Percentiles rank a stretch among this genome's conserved stretches.
Evolutionary conservation across 805 yeast genomes (phyloP).

Genomic region (Suhomyces emberorum): DNA sequence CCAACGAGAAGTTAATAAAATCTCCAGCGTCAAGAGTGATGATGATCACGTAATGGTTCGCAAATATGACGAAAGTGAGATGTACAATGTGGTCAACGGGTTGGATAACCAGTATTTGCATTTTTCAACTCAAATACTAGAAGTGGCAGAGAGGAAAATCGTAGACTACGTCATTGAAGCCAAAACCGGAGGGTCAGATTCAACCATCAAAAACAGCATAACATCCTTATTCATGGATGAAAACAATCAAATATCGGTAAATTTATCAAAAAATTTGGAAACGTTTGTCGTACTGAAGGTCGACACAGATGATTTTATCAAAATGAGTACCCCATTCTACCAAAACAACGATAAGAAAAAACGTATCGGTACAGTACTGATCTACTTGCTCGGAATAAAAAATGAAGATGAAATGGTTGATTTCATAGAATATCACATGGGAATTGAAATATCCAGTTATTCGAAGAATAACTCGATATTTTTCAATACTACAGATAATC

Average conservation of each 20-base stretch:
- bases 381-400: constrained; percentile 22
- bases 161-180: constrained; percentile 22
- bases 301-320: constrained; percentile 24
- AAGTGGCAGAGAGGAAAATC: constrained; percentile 22
- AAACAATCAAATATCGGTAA: constrained; percentile 31
- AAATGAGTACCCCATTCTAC: constrained; percentile 32
- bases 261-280: constrained; percentile 22
- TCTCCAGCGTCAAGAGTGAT: constrained; percentile 7
- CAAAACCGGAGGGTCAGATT: neutral
- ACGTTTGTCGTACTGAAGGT: constrained; percentile 24
- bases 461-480: constrained; percentile 4
- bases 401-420: constrained; percentile 1
- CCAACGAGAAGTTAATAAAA: constrained; percentile 13
- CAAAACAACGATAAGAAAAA: constrained; percentile 17
- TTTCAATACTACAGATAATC: constrained; percentile 8
- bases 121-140: constrained; percentile 27
- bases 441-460: constrained; percentile 18
- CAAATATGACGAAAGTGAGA: constrained; percentile 31
- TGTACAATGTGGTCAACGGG: constrained; percentile 30
- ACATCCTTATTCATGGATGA: constrained; percentile 21
- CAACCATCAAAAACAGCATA: neutral
- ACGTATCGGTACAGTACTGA: constrained; percentile 32
- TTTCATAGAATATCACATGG: constrained; percentile 15
- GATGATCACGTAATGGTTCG: constrained; percentile 12
- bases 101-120: constrained; percentile 38